Base-by-base conservation (phyloP, 495 filamentous ascomycete species). In the Diplogelasinospora grovesii region DNA sequence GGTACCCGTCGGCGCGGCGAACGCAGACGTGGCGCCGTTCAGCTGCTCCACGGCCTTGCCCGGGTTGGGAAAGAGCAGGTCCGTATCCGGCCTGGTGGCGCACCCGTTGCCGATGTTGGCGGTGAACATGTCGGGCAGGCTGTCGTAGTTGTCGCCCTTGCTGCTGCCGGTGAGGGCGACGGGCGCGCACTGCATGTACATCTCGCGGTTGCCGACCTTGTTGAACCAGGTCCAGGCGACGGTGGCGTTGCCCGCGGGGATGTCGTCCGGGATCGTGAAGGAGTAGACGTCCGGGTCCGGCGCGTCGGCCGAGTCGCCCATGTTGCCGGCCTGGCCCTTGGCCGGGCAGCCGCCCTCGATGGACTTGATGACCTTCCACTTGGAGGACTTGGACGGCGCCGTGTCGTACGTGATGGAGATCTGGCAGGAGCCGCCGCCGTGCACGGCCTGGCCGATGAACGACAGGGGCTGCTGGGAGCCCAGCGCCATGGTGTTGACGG, bases 141-240 rank as follows among this genome's bases (percentile, higher is more conserved):
- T 16, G 2, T 48, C 45, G 33, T 73, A 67, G 1, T 8, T 26
- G 13, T 6, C 22, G 33, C 43, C 21, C 10, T 24, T 13, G 8
- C 41, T 32, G 1, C 46, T 40, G 25, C 48, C 40, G 2, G 23
- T 45, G 36, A 24, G 10, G 20, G 9, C 25, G 33, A 90, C 70
- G 14, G 82, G 74, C 4, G 81, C 83, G 43, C 89, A 95, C 71
- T 88, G 86, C 88, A 92, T 93, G 70, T 92, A 94, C 78, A 93
- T 36, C 9, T 24, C 9, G 93, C 88, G 15, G 84, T 75, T 65
- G 87, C 86, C 85, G 35, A 86, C 53, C 43, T 79, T 80, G 75
- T 94, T 93, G 68, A 89, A 82, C 88, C 89, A 95, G 3, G 83
- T 82, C 72, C 85, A 94, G 10, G 82, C 81, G 26, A 95, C 66